phyloP scores from a whole-genome alignment of 2,329 filamentous ascomycete genomes.

The Cladosporium sp. region DNA sequence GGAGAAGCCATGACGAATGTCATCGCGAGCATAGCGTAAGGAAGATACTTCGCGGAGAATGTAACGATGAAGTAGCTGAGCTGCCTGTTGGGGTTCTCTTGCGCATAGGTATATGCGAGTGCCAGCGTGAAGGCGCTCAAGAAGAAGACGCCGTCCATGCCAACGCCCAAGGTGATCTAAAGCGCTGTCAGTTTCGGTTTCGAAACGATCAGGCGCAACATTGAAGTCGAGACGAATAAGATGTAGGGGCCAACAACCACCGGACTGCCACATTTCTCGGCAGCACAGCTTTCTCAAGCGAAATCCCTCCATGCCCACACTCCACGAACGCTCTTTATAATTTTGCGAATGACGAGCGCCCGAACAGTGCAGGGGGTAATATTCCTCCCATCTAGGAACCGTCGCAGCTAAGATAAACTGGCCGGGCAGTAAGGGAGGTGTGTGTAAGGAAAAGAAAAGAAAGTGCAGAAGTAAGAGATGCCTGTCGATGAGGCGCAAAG shows the following conservation, averaged over 20 bases:
- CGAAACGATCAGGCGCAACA: conserved; percentile 2
- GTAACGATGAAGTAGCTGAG: conserved; percentile 77
- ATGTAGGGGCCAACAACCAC: conserved; percentile 67
- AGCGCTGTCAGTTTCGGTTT: conserved; percentile 20
- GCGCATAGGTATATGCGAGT: conserved; percentile 76
- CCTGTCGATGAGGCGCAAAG: conserved; percentile 8
- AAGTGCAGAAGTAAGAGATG: conserved; percentile 1
- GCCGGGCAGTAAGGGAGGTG: conserved; percentile 59
- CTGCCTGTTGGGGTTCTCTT: conserved; percentile 76
- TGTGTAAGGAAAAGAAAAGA: conserved; percentile 18
- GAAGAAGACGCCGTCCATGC: conserved; percentile 52
- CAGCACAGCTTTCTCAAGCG: conserved; percentile 49
- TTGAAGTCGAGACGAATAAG: conserved; percentile 16
- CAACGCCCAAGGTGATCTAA: conserved; percentile 36
- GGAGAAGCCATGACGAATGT: conserved; percentile 66
- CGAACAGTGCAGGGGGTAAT: conserved; percentile 47
- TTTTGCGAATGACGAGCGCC: conserved; percentile 50
- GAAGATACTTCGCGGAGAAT: conserved; percentile 76
- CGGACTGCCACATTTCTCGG: conserved; percentile 48
- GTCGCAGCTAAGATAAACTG: conserved; percentile 48
- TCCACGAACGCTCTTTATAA: conserved; percentile 39
- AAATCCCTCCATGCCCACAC: conserved; percentile 50
- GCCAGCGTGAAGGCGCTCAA: conserved; percentile 65
- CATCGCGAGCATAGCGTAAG: conserved; percentile 72
- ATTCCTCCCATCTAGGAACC: conserved; percentile 54